A percentile compares a stretch with the other conserved stretches of the same genome.
Evolutionary conservation across 1,284 basidiomycete species (phyloP).

Genomic region (Tranzscheliella williamsii): DNA sequence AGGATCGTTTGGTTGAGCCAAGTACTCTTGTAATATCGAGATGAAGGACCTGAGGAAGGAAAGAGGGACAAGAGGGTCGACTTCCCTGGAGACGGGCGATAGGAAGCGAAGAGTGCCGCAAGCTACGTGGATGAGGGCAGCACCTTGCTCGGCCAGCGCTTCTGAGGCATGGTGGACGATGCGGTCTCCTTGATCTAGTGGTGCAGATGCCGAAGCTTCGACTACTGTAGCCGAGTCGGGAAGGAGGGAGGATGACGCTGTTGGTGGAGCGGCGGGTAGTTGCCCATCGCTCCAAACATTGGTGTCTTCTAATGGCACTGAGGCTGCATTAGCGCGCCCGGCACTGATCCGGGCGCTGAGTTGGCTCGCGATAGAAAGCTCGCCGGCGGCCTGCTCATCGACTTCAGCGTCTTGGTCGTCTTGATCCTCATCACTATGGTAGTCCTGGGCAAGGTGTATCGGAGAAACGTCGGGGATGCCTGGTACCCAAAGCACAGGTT

Average conservation of each 20-base stretch:
- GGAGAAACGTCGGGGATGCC: slow-evolving; percentile 36
- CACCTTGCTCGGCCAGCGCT: slow-evolving; percentile 49
- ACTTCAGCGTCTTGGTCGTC: slow-evolving; percentile 12
- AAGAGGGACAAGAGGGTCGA: slow-evolving; percentile 86
- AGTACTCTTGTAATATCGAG: slow-evolving; percentile 63
- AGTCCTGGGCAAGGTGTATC: slow-evolving; percentile 13
- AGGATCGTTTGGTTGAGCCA: slow-evolving; percentile 37
- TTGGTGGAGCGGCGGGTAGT: not conserved
- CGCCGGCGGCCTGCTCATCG: slow-evolving; percentile 17
- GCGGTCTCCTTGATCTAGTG: slow-evolving; percentile 4
- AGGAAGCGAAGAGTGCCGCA: slow-evolving; percentile 75
- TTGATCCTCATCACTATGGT: slow-evolving; percentile 11
- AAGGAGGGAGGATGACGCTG: not conserved
- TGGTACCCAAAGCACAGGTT: slow-evolving; percentile 45
- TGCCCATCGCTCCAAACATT: slow-evolving; percentile 37
- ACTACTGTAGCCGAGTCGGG: not conserved
- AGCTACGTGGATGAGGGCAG: slow-evolving; percentile 77
- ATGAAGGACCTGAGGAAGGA: slow-evolving; percentile 83
- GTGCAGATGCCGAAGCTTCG: not conserved
- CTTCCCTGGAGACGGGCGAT: slow-evolving; percentile 79
- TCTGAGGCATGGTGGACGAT: slow-evolving; percentile 28
- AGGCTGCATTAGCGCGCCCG: not conserved
- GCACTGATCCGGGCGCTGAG: slow-evolving; percentile 18
- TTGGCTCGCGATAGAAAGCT: slow-evolving; percentile 32
- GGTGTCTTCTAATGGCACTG: slow-evolving; percentile 8